These are phyloP conservation scores for Pythium dissimile DNA, from an alignment of 352 stramenopile genomes.

Conservation along the genomic window DNA sequence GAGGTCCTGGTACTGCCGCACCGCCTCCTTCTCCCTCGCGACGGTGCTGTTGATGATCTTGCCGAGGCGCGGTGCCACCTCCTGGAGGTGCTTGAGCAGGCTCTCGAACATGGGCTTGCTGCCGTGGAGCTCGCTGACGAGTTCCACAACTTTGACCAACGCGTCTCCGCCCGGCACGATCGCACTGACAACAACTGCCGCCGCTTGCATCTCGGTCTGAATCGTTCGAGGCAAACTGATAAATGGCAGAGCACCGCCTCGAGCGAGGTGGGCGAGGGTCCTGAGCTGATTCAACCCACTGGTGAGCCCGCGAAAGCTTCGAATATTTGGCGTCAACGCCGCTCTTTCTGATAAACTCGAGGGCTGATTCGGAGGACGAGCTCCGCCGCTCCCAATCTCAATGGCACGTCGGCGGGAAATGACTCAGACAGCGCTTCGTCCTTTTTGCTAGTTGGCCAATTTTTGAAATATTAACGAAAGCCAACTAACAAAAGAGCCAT, in stretches of 20 bases:
- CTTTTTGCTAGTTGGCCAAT: no score
- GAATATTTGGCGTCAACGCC: no score
- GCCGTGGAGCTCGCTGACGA: conserved; percentile 9
- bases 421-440: no score
- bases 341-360: no score
- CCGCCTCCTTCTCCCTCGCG: not conserved
- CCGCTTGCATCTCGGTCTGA: conserved; percentile 6
- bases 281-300: no score
- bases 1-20: conserved; percentile 5
- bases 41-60: not conserved
- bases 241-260: conserved; percentile 6
- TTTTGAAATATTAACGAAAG: no score
- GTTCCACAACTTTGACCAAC: not conserved
- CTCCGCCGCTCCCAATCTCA: no score
- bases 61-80: conserved; percentile 3
- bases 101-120: conserved; percentile 6
- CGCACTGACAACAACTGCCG: not conserved
- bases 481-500: no score
- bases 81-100: conserved; percentile 11
- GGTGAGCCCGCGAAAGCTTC: no score
- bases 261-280: conserved; percentile 7
- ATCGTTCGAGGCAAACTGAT: not conserved
- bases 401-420: no score
- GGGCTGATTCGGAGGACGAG: no score
- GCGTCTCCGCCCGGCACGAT: conserved; percentile 1